Percentiles rank a stretch among this genome's conserved stretches.
These are phyloP conservation scores for Verruconis gallopava DNA, from an alignment of 2,329 filamentous ascomycete species.

Conservation along the genomic window DNA sequence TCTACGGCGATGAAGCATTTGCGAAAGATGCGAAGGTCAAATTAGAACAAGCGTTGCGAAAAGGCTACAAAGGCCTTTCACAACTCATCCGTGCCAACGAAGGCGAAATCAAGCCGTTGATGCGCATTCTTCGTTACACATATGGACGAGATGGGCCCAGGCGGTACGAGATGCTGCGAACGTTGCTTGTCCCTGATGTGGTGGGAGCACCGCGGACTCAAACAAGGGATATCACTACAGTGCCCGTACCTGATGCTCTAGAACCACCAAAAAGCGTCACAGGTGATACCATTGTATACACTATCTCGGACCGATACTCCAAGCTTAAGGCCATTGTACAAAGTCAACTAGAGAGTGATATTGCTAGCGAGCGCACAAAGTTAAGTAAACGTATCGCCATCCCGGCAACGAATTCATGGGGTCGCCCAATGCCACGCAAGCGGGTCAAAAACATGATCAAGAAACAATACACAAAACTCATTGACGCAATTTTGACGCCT, in stretches of 20 bases:
- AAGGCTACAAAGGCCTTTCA: conserved; percentile 31
- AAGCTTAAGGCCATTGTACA: conserved; percentile 18
- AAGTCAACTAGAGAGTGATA: conserved; percentile 16
- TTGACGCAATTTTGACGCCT: conserved; percentile 32
- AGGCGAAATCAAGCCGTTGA: conserved; percentile 38
- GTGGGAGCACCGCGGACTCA: conserved; percentile 5
- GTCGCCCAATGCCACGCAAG: conserved; percentile 31
- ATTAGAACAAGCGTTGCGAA: conserved; percentile 16
- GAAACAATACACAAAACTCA: conserved; percentile 30
- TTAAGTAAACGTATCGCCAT: conserved; percentile 22
- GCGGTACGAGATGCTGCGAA: conserved; percentile 34
- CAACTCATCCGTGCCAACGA: conserved; percentile 40
- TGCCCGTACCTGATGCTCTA: conserved; percentile 13
- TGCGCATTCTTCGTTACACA: conserved; percentile 39
- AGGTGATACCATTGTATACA: background rate
- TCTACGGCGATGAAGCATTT: background rate
- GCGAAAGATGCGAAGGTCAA: conserved; percentile 12
- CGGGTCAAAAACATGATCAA: conserved; percentile 31
- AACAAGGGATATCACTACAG: background rate
- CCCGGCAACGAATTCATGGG: conserved; percentile 33
- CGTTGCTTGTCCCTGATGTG: conserved; percentile 19
- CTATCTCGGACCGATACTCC: conserved; percentile 8
- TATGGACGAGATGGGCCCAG: conserved; percentile 45
- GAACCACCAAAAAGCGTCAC: background rate
- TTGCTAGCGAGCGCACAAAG: background rate